Evolutionary conservation across 768 basidiomycete species (phyloP).

Genomic region (Russula compacta): DNA sequence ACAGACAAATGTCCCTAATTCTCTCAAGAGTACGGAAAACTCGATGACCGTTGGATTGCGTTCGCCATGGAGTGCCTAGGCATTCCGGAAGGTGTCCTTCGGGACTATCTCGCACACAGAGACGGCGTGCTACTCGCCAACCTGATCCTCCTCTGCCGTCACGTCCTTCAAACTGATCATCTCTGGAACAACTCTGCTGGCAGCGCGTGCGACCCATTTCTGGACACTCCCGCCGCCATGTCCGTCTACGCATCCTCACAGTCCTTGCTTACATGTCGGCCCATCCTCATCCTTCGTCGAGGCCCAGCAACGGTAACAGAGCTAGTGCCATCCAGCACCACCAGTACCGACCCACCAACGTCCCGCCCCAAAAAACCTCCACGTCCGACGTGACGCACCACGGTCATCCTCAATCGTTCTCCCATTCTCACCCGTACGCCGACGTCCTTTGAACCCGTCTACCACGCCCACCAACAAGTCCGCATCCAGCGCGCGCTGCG

Average conservation of each 20-base stretch:
- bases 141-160: too few species aligned
- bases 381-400: slow-evolving; percentile 37
- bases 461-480: slow-evolving; percentile 75
- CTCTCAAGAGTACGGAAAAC: too few species aligned
- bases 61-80: too few species aligned
- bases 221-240: background rate
- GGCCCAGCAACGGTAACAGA: slow-evolving; percentile 15
- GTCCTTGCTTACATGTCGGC: background rate
- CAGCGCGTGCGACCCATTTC: slow-evolving; percentile 1
- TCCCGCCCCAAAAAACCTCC: slow-evolving; percentile 13
- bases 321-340: background rate
- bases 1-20: too few species aligned
- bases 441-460: slow-evolving; percentile 67
- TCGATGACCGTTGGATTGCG: too few species aligned
- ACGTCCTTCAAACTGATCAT: too few species aligned
- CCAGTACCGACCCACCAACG: background rate
- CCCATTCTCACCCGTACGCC: slow-evolving; percentile 68
- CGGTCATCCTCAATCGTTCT: slow-evolving; percentile 70
- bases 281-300: background rate
- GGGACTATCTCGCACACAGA: too few species aligned
- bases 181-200: too few species aligned
- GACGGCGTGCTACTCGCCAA: too few species aligned
- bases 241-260: background rate
- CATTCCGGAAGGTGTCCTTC: too few species aligned
- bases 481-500: slow-evolving; percentile 78